A percentile compares a stretch with the other conserved stretches of the same genome.
These are phyloP conservation scores for Aphanomyces invadans DNA, from an alignment of 352 stramenopile genomes.

Conservation along the genomic window DNA sequence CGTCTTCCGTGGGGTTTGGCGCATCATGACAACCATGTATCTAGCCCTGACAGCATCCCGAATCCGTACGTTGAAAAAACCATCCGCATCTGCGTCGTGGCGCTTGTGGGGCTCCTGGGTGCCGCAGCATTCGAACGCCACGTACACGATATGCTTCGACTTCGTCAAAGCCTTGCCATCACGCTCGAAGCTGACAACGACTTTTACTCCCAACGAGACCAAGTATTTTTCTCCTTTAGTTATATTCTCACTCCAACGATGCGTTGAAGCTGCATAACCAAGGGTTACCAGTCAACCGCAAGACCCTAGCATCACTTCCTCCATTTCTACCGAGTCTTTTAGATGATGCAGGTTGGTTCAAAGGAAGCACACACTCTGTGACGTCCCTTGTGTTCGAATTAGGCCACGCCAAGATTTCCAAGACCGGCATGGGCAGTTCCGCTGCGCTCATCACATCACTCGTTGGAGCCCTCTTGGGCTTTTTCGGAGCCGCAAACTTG, in stretches of 20 bases:
- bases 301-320: slow-evolving; percentile 65
- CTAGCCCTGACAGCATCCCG: slow-evolving; percentile 26
- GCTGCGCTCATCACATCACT: slow-evolving; percentile 93
- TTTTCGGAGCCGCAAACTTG: slow-evolving; percentile 56
- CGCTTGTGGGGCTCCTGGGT: slow-evolving; percentile 31
- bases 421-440: slow-evolving; percentile 95
- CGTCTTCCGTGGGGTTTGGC: slow-evolving; percentile 24
- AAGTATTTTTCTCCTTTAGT: slow-evolving; percentile 30
- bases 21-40: slow-evolving; percentile 23
- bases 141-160: neutral
- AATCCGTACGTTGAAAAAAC: slow-evolving; percentile 92
- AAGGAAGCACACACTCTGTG: neutral
- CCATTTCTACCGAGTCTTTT: slow-evolving; percentile 74
- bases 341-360: slow-evolving; percentile 39
- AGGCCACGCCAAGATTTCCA: slow-evolving; percentile 48
- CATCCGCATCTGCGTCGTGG: slow-evolving; percentile 48
- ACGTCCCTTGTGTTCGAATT: neutral
- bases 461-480: slow-evolving; percentile 80
- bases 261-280: slow-evolving; percentile 55
- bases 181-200: slow-evolving; percentile 93
- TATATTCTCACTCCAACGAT: neutral
- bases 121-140: slow-evolving; percentile 23
- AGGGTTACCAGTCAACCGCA: slow-evolving; percentile 44
- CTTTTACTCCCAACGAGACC: slow-evolving; percentile 92
- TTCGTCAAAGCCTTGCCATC: slow-evolving; percentile 42